Percentiles rank a stretch among this genome's conserved stretches.
Evolutionary conservation across 768 basidiomycete species (phyloP).

Genomic region (Lentinula sp.): DNA sequence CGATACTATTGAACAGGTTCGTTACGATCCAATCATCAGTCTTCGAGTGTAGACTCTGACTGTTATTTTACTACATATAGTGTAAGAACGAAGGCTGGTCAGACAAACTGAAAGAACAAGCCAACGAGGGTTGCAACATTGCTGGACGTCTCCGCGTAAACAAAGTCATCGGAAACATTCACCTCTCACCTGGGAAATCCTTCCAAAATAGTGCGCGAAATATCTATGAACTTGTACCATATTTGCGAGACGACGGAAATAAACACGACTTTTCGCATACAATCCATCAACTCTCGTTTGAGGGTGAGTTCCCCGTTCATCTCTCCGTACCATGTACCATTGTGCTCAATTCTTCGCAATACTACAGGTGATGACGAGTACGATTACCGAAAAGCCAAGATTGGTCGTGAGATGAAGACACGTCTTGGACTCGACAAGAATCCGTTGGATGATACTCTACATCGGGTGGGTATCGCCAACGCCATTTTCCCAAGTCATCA

Average conservation of each 20-base stretch:
- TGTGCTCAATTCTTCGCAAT: background rate
- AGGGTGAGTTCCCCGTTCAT: constrained; percentile 25
- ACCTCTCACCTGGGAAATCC: constrained; percentile 91
- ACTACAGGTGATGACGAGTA: constrained; percentile 71
- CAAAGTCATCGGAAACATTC: constrained; percentile 95
- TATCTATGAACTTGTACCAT: constrained; percentile 88
- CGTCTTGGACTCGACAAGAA: constrained; percentile 68
- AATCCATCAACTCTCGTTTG: constrained; percentile 78
- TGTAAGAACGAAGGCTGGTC: constrained; percentile 94
- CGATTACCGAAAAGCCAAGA: constrained; percentile 56
- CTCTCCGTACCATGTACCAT: background rate
- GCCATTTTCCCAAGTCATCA: background rate
- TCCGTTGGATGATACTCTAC: constrained; percentile 68
- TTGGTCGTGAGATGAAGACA: constrained; percentile 58
- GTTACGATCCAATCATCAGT: constrained; percentile 13
- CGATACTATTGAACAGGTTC: constrained; percentile 86
- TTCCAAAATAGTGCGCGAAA: constrained; percentile 83
- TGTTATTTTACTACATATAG: constrained; percentile 29
- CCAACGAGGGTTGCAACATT: constrained; percentile 92
- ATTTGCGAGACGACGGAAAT: constrained; percentile 81
- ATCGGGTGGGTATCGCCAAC: constrained; percentile 34
- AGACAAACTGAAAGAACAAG: constrained; percentile 87
- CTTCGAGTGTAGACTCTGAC: background rate
- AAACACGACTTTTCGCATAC: constrained; percentile 92
- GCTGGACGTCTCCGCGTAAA: constrained; percentile 90